Evolutionary conservation across 768 basidiomycete species (phyloP).

Genomic region (Trametes sanguinea): DNA sequence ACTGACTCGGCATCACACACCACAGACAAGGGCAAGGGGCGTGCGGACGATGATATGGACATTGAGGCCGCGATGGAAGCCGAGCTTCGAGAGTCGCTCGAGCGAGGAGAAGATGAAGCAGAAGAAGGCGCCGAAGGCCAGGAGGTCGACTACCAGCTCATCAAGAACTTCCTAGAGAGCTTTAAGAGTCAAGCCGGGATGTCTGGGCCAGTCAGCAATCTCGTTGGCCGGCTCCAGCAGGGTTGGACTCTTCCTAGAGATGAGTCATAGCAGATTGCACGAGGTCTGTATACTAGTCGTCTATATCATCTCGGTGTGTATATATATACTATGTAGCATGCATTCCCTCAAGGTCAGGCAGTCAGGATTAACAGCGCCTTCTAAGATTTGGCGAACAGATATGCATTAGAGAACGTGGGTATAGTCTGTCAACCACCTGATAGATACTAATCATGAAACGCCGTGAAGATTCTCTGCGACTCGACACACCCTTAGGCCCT

Average conservation of each 20-base stretch:
- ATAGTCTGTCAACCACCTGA: conserved; percentile 26
- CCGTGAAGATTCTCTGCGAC: conserved; percentile 16
- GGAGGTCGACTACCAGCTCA: conserved; percentile 81
- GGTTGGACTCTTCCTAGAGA: conserved; percentile 78
- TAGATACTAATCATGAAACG: conserved; percentile 15
- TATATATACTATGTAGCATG: not conserved
- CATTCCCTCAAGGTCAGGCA: not conserved
- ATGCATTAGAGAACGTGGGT: conserved; percentile 25
- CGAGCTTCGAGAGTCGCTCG: conserved; percentile 71
- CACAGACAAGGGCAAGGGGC: conserved; percentile 49
- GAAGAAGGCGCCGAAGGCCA: conserved; percentile 51
- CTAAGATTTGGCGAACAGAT: not conserved
- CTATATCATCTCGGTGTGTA: not conserved
- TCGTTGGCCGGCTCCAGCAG: conserved; percentile 81
- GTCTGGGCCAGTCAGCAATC: conserved; percentile 88
- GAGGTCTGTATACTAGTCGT: not conserved
- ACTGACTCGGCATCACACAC: not conserved
- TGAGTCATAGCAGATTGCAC: conserved; percentile 29
- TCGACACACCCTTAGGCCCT: conserved; percentile 15
- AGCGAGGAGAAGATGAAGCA: conserved; percentile 52
- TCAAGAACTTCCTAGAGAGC: conserved; percentile 97
- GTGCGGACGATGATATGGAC: conserved; percentile 48
- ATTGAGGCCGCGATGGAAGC: conserved; percentile 89
- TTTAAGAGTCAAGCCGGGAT: conserved; percentile 90
- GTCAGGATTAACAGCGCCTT: too few relatives aligned